Evolutionary conservation across 139 green algal genomes (phyloP).

Genomic region (Tetradesmus lagerheimii): DNA sequence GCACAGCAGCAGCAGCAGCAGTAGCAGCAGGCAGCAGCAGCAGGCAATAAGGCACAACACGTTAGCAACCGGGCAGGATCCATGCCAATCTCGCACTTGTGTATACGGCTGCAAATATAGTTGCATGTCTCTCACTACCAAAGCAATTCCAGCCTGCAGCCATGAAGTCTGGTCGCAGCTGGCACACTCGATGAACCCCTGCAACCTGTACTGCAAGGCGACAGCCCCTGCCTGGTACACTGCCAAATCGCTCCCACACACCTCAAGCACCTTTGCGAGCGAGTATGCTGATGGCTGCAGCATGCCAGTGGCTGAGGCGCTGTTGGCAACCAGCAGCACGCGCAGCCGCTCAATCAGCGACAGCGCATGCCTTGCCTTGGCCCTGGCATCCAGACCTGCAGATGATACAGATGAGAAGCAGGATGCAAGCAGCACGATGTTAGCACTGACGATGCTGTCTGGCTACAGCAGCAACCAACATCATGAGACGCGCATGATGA

Average conservation of each 20-base stretch:
- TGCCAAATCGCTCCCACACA: background rate
- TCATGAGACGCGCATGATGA: no score
- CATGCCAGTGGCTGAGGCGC: constrained; percentile 56
- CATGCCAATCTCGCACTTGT: no score
- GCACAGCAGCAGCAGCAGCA: background rate
- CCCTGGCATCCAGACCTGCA: constrained; percentile 18
- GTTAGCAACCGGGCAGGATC: background rate
- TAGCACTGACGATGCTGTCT: no score
- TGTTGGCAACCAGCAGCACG: constrained; percentile 62
- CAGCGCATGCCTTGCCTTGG: constrained; percentile 59
- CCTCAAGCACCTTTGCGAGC: constrained; percentile 65
- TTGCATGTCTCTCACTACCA: no score
- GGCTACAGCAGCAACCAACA: no score
- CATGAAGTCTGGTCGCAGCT: no score
- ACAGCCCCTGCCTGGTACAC: no score
- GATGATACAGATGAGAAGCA: background rate
- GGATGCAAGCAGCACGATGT: no score
- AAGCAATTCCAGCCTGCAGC: no score
- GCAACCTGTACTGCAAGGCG: no score
- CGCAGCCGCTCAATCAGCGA: constrained; percentile 78
- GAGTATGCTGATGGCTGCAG: constrained; percentile 65
- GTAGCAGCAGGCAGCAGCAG: background rate
- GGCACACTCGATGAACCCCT: no score
- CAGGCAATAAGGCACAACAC: background rate
- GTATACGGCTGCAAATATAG: no score